These are phyloP conservation scores for Stephanocyclus meneghinianus DNA, from an alignment of 352 stramenopile species.

Conservation along the genomic window DNA sequence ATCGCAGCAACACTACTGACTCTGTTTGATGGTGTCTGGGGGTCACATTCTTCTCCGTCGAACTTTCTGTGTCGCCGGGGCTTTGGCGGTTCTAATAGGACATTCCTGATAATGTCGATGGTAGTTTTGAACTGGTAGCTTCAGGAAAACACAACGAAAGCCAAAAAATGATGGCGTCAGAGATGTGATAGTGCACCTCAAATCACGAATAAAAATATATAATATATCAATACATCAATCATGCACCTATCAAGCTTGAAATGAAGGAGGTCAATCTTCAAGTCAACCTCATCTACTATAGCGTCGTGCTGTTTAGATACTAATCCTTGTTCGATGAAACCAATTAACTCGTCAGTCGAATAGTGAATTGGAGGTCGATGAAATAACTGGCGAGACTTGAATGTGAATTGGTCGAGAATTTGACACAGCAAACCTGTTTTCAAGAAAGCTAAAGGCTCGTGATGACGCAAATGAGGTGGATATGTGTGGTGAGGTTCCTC, in stretches of 20 bases:
- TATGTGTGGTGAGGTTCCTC: constrained; percentile 32
- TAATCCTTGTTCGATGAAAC: constrained; percentile 51
- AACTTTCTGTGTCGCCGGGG: constrained; percentile 16
- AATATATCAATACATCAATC: not conserved
- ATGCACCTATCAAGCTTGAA: constrained; percentile 56
- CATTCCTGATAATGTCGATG: constrained; percentile 64
- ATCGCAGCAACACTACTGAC: constrained; percentile 44
- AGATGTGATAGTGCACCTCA: not conserved
- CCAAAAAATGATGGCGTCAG: not conserved
- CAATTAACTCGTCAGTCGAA: constrained; percentile 50
- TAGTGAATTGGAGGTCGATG: constrained; percentile 59
- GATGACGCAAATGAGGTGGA: constrained; percentile 39
- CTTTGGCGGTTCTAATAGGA: constrained; percentile 57
- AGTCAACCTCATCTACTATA: constrained; percentile 52
- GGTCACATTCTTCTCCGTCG: constrained; percentile 20
- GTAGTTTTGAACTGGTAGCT: constrained; percentile 69
- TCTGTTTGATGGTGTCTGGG: not conserved
- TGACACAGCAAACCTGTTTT: constrained; percentile 45
- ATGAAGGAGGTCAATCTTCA: constrained; percentile 56
- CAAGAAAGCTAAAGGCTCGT: constrained; percentile 53
- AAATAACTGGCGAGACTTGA: constrained; percentile 60
- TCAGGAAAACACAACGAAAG: constrained; percentile 7
- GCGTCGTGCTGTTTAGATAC: constrained; percentile 44
- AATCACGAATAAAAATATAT: not conserved
- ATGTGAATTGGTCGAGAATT: constrained; percentile 62